These are phyloP conservation scores for Aspergillus tamarii DNA, from an alignment of 2,329 filamentous ascomycete genomes.

Conservation along the genomic window DNA sequence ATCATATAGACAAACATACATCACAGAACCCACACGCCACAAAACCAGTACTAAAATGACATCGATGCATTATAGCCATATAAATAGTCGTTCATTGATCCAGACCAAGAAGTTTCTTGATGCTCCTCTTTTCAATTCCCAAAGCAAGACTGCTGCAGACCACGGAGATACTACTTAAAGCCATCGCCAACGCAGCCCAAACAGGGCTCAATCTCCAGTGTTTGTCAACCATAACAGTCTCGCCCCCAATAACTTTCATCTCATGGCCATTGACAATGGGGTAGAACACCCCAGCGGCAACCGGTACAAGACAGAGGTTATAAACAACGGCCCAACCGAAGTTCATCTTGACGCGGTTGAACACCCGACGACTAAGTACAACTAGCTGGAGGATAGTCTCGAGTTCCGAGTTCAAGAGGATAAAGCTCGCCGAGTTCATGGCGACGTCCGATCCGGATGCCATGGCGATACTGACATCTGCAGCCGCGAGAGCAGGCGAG, in stretches of 20 bases:
- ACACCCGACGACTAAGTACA: conserved; percentile 70
- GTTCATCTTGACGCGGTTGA: conserved; percentile 79
- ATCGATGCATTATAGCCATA: not conserved
- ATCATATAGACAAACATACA: not conserved
- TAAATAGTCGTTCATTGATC: conserved; percentile 5
- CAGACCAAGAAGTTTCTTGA: conserved; percentile 24
- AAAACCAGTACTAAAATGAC: not conserved
- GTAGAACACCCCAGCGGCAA: conserved; percentile 80
- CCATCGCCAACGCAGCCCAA: conserved; percentile 93
- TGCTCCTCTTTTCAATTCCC: conserved; percentile 49
- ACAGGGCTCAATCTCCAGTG: conserved; percentile 54
- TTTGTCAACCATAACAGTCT: conserved; percentile 36
- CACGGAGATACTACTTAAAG: conserved; percentile 86
- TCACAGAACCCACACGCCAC: not conserved
- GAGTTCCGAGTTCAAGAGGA: conserved; percentile 73
- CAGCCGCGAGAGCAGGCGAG: conserved; percentile 75
- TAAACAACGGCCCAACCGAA: conserved; percentile 86
- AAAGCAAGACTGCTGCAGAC: conserved; percentile 79
- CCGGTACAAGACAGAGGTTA: conserved; percentile 75
- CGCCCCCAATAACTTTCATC: conserved; percentile 35
- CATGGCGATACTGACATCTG: conserved; percentile 82
- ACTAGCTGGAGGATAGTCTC: conserved; percentile 72
- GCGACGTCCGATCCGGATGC: conserved; percentile 82
- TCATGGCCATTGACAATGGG: conserved; percentile 53
- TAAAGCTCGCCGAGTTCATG: conserved; percentile 78